These are phyloP conservation scores for Linnemannia hyalina DNA, from an alignment of 192 early-diverging fungal genomes.

Conservation along the genomic window DNA sequence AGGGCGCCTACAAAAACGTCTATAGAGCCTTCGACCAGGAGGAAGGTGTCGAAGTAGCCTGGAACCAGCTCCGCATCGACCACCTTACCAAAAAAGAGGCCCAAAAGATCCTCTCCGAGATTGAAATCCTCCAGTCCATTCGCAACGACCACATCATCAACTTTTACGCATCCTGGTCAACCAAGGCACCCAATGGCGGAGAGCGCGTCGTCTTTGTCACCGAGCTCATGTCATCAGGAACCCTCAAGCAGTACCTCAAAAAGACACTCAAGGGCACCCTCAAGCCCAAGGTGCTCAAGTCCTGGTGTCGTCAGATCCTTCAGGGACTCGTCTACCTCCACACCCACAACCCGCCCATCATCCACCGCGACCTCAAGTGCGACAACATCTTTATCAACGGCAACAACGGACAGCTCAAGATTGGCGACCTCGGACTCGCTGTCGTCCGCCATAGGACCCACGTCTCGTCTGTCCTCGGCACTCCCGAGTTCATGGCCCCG, in stretches of 20 bases:
- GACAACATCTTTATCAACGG: slow-evolving; percentile 94
- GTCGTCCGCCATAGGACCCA: slow-evolving; percentile 74
- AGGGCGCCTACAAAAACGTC: slow-evolving; percentile 88
- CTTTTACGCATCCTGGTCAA: slow-evolving; percentile 78
- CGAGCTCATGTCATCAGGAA: slow-evolving; percentile 91
- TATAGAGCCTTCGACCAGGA: slow-evolving; percentile 88
- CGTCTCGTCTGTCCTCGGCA: slow-evolving; percentile 80
- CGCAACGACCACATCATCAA: slow-evolving; percentile 89
- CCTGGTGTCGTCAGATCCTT: slow-evolving; percentile 87
- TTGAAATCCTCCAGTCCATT: slow-evolving; percentile 80
- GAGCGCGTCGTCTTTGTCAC: slow-evolving; percentile 88
- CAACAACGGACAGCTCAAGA: slow-evolving; percentile 89
- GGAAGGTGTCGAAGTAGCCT: slow-evolving; percentile 91
- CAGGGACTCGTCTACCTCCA: slow-evolving; percentile 86
- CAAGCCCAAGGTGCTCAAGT: slow-evolving; percentile 81
- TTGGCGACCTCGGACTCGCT: slow-evolving; percentile 87
- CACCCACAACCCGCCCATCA: slow-evolving; percentile 82
- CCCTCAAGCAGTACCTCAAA: slow-evolving; percentile 81
- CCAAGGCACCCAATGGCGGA: slow-evolving; percentile 63
- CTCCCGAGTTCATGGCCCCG: slow-evolving; percentile 92
- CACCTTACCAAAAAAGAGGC: slow-evolving; percentile 51
- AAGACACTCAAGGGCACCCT: slow-evolving; percentile 75
- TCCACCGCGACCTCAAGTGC: slow-evolving; percentile 82
- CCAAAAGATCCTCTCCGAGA: slow-evolving; percentile 61
- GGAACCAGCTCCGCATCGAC: slow-evolving; percentile 83